Evolutionary conservation across 768 basidiomycete genomes (phyloP).

Genomic region (Termitomyces sp.): DNA sequence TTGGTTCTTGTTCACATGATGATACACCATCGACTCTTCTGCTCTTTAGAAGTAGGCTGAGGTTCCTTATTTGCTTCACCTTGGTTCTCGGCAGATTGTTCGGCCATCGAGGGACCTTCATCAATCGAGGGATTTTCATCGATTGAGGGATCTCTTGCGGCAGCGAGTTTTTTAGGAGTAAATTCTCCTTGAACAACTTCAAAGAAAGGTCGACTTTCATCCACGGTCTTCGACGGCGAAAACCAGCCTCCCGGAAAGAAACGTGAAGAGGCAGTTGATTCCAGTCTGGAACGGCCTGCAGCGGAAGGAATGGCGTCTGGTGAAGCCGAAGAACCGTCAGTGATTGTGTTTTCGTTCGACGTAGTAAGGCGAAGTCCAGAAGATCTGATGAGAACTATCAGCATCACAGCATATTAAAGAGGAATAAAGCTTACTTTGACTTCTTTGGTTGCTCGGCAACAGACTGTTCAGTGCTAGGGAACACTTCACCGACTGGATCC

Average conservation of each 20-base stretch:
- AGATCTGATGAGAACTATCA: constrained; percentile 12
- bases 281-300: constrained; percentile 39
- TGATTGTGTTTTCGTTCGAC: constrained; percentile 11
- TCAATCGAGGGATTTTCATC: constrained; percentile 23
- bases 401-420: neutral
- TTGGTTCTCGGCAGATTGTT: constrained; percentile 16
- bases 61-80: constrained; percentile 18
- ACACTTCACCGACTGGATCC: constrained; percentile 9
- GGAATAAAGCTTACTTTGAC: constrained; percentile 10
- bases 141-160: constrained; percentile 17
- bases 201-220: constrained; percentile 44
- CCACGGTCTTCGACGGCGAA: constrained; percentile 35
- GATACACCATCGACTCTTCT: constrained; percentile 38
- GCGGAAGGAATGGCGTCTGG: constrained; percentile 18
- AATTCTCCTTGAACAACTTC: constrained; percentile 54
- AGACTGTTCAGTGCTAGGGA: constrained; percentile 15
- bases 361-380: constrained; percentile 18
- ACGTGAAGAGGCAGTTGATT: constrained; percentile 54
- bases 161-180: constrained; percentile 26
- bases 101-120: constrained; percentile 18
- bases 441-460: constrained; percentile 9
- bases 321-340: constrained; percentile 8
- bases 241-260: constrained; percentile 61
- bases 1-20: constrained; percentile 32
- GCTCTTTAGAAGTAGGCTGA: constrained; percentile 22